A percentile compares a stretch with the other conserved stretches of the same genome.
Evolutionary conservation across 345 rosid genomes (phyloP).

Genomic region (Eucalyptus guilfoylei): DNA sequence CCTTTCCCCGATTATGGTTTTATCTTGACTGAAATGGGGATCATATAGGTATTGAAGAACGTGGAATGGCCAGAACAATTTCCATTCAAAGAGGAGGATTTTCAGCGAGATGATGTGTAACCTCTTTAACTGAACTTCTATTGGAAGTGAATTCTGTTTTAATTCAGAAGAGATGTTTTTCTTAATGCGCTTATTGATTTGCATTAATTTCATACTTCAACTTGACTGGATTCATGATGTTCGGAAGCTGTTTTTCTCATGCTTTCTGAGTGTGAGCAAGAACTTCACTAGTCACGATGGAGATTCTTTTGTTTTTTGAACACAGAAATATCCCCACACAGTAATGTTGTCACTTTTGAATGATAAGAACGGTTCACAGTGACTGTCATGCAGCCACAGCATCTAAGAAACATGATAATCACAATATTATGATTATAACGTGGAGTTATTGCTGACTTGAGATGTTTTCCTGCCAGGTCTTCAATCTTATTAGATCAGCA

Average conservation of each 20-base stretch:
- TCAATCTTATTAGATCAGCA: background rate
- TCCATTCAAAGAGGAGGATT: constrained; percentile 85
- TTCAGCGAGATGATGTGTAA: constrained; percentile 85
- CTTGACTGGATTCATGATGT: background rate
- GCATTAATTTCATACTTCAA: background rate
- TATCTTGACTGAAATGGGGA: background rate
- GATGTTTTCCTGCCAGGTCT: background rate
- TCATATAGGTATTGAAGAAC: constrained; percentile 52
- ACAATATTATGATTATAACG: background rate
- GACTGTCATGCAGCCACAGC: background rate
- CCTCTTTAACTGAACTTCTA: background rate
- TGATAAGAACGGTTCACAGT: background rate
- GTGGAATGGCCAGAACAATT: constrained; percentile 81
- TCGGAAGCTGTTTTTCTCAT: background rate
- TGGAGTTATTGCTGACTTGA: background rate
- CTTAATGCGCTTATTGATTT: background rate
- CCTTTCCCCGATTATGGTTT: background rate
- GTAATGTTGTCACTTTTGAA: background rate
- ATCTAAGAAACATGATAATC: background rate
- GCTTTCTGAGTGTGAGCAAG: background rate
- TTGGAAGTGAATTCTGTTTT: background rate
- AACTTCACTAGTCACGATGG: background rate
- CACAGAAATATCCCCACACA: background rate
- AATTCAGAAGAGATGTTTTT: background rate
- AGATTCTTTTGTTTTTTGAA: background rate